Percentiles rank a stretch among this genome's conserved stretches.
phyloP scores from a whole-genome alignment of 495 filamentous ascomycete genomes.

The Friedmanniomyces simplex region DNA sequence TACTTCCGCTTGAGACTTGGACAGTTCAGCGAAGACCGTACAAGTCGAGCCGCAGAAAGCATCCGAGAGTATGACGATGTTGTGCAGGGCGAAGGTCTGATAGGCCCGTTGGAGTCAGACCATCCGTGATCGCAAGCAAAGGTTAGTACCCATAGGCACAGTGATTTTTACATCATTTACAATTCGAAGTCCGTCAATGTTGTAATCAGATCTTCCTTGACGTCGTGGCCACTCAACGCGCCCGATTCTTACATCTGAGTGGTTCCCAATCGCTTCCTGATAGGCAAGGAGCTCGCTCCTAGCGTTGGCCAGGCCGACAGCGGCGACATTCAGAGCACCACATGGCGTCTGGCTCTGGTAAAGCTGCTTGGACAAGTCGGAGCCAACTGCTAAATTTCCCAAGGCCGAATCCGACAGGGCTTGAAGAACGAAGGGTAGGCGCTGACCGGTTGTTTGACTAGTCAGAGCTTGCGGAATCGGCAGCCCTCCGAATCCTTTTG shows the following conservation, averaged over 20 bases:
- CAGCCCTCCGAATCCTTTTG: too few species aligned
- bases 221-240: neutral
- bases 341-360: neutral
- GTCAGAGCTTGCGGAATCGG: too few species aligned
- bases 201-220: neutral
- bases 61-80: conserved; percentile 34
- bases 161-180: neutral
- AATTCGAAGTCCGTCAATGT: neutral
- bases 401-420: too few species aligned
- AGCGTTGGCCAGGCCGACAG: neutral
- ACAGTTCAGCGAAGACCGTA: conserved; percentile 44
- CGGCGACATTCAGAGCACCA: neutral
- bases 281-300: neutral
- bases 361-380: conserved; percentile 14
- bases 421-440: too few species aligned
- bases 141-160: neutral
- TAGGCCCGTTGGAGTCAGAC: conserved; percentile 44
- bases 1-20: conserved; percentile 39
- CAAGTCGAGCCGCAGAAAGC: conserved; percentile 43
- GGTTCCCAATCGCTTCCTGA: neutral
- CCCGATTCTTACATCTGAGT: neutral
- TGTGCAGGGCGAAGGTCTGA: conserved; percentile 26
- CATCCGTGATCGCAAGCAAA: conserved; percentile 29
- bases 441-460: too few species aligned
- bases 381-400: conserved; percentile 33